Percentiles rank a stretch among this genome's conserved stretches.
Conservation (phyloP, 768 basidiomycete species). For the Tylopilus subfusipes region DNA sequence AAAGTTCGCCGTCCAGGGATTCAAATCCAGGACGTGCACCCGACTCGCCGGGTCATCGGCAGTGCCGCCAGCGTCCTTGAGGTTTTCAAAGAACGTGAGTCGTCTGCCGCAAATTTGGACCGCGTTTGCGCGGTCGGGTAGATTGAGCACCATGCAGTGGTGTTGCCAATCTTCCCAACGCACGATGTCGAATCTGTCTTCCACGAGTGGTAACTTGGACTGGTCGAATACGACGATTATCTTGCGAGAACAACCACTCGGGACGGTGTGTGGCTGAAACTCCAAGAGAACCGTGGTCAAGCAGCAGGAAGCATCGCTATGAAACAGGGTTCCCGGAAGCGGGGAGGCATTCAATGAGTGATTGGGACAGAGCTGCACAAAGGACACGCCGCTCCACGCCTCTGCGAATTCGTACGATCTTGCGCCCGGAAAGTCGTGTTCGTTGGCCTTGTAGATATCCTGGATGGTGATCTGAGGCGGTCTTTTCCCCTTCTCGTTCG, state of each 20-base stretch:
- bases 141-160: conserved; percentile 32
- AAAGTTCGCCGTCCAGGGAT: conserved; percentile 24
- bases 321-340: conserved; percentile 49
- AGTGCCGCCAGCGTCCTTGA: conserved; percentile 12
- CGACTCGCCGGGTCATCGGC: conserved; percentile 19
- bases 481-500: conserved; percentile 29
- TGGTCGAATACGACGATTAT: conserved; percentile 54
- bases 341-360: conserved; percentile 38
- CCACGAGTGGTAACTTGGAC: conserved; percentile 43
- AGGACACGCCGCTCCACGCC: conserved; percentile 43
- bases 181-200: conserved; percentile 43
- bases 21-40: conserved; percentile 31
- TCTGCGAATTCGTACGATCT: conserved; percentile 51
- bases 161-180: conserved; percentile 57
- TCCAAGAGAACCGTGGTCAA: conserved; percentile 42
- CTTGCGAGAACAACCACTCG: conserved; percentile 35
- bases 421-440: conserved; percentile 9
- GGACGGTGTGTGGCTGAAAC: conserved; percentile 39
- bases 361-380: conserved; percentile 49
- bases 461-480: conserved; percentile 28
- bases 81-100: conserved; percentile 31
- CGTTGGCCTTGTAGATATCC: conserved; percentile 16
- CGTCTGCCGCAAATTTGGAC: conserved; percentile 31
- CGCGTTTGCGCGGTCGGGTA: conserved; percentile 30
- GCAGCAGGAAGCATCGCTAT: conserved; percentile 49